Conservation (phyloP, 2,329 filamentous ascomycete genomes). For the Aureobasidium sp. region DNA sequence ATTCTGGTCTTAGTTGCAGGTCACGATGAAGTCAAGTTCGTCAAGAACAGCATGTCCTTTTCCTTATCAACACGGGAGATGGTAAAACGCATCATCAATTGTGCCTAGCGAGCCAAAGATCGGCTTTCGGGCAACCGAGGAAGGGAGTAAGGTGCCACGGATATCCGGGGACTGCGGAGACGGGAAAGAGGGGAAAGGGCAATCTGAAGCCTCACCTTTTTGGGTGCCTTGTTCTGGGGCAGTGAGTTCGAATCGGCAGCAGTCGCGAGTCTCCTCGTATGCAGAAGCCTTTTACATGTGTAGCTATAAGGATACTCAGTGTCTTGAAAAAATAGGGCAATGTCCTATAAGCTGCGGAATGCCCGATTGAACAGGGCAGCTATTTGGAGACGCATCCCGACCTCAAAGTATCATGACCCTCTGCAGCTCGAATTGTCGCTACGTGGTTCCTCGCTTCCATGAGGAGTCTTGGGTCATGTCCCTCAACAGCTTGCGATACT, state of each 20-base stretch:
- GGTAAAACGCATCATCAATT: background rate
- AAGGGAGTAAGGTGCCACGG: conserved; percentile 6
- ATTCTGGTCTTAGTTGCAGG: background rate
- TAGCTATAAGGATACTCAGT: background rate
- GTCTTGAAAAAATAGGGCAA: background rate
- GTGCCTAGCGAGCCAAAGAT: background rate
- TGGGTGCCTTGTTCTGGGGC: background rate
- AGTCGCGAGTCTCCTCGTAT: background rate
- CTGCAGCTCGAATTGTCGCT: too few species aligned
- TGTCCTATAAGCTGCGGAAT: background rate
- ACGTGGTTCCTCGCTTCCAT: too few species aligned
- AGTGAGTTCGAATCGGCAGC: background rate
- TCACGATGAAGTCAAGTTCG: background rate
- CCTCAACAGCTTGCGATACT: too few species aligned
- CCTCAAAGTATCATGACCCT: too few species aligned
- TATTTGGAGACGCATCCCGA: background rate
- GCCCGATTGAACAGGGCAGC: background rate
- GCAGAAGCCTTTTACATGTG: background rate
- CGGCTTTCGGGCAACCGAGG: conserved; percentile 4
- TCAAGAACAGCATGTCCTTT: background rate
- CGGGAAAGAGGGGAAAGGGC: conserved; percentile 4
- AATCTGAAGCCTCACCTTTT: background rate
- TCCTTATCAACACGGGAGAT: background rate
- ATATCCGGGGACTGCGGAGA: conserved; percentile 6
- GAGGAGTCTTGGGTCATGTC: too few species aligned